Percentiles rank a stretch among this genome's conserved stretches.
phyloP scores from a whole-genome alignment of 2,329 filamentous ascomycete genomes.

The Penicillium sp. region DNA sequence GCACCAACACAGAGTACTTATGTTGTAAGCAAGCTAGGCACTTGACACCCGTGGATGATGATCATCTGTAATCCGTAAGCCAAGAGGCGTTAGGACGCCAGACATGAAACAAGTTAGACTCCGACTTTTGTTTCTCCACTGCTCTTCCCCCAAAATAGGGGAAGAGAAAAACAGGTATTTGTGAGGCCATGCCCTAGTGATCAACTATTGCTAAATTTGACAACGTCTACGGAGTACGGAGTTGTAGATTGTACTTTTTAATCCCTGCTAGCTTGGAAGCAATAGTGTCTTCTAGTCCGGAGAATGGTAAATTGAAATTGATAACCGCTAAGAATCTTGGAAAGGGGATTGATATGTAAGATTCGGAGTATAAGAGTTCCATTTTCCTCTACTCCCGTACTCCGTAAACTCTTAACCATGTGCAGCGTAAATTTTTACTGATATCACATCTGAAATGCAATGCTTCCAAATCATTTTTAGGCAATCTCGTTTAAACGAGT shows the following conservation, averaged over 20 bases:
- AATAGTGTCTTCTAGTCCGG: neutral
- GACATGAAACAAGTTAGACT: neutral
- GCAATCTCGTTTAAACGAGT: constrained; percentile 15
- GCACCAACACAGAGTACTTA: neutral
- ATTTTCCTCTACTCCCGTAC: too few species aligned
- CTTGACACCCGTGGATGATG: neutral
- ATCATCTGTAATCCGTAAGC: neutral
- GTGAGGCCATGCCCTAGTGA: neutral
- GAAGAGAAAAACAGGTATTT: neutral
- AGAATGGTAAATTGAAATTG: neutral
- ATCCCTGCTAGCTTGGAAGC: neutral
- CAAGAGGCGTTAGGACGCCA: neutral
- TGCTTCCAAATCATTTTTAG: neutral
- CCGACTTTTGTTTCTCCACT: neutral
- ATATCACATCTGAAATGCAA: neutral
- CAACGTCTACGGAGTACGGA: neutral
- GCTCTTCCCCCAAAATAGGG: neutral
- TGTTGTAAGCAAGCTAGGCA: neutral
- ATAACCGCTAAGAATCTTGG: neutral
- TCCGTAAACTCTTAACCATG: neutral
- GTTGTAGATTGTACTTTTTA: neutral
- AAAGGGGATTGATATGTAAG: neutral
- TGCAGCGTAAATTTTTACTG: neutral
- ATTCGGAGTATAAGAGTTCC: neutral
- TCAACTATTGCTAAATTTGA: neutral